Percentiles rank a stretch among this genome's conserved stretches.
Evolutionary conservation across 257 asterid genomes (phyloP).

Genomic region (Galeopsis tetrahit): DNA sequence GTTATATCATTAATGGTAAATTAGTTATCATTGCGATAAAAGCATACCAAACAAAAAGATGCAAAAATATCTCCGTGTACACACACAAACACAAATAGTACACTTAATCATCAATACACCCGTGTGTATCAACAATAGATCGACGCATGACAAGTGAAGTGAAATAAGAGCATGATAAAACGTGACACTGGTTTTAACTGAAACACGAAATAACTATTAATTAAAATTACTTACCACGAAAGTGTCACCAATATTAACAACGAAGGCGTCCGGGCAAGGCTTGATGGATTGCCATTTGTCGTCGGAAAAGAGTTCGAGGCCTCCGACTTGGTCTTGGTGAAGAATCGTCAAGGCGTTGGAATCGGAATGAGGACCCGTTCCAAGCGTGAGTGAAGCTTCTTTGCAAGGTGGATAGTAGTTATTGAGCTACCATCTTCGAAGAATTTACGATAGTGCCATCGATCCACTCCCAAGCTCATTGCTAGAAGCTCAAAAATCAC

Average conservation of each 20-base stretch:
- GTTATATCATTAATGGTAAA: too few species aligned
- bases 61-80: background rate
- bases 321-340: too few species aligned
- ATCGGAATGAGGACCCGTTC: too few species aligned
- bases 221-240: too few species aligned
- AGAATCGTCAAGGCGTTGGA: too few species aligned
- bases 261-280: conserved; percentile 64
- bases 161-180: too few species aligned
- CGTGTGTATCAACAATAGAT: too few species aligned
- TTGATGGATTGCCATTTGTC: conserved; percentile 56
- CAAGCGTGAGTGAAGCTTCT: too few species aligned
- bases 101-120: background rate
- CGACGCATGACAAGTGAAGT: too few species aligned
- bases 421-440: conserved; percentile 59
- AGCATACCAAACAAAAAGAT: conserved; percentile 17
- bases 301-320: conserved; percentile 60
- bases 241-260: conserved; percentile 75
- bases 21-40: too few species aligned
- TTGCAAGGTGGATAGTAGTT: conserved; percentile 70
- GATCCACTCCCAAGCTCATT: conserved; percentile 61
- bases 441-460: conserved; percentile 37
- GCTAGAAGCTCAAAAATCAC: conserved; percentile 57
- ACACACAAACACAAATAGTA: background rate
- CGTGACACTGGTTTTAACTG: too few species aligned
- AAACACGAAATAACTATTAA: too few species aligned